phyloP scores from a whole-genome alignment of 2,329 filamentous ascomycete species.

The Colletotrichum sp. region DNA sequence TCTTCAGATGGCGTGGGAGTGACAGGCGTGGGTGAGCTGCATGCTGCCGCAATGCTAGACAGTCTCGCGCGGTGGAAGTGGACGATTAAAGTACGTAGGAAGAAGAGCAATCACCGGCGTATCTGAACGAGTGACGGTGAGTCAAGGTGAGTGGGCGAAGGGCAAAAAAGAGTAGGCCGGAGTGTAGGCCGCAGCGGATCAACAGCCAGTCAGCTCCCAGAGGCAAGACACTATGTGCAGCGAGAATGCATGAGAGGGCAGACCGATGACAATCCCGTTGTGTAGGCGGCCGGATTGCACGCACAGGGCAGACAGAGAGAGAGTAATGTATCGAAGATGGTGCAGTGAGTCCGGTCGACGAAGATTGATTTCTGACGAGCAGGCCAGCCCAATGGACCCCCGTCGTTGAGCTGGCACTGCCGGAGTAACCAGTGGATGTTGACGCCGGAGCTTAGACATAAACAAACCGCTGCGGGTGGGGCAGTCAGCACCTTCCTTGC shows the following conservation, averaged over 20 bases:
- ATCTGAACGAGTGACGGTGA: neutral
- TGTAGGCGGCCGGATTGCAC: neutral
- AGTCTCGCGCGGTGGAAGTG: neutral
- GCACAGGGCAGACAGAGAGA: neutral
- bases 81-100: neutral
- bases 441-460: conserved; percentile 20
- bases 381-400: neutral
- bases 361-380: conserved; percentile 2
- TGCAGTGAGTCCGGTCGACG: neutral
- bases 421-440: conserved; percentile 21
- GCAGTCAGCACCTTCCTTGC: neutral
- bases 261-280: neutral
- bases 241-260: neutral
- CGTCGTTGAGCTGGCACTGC: conserved; percentile 21
- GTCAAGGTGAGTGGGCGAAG: neutral
- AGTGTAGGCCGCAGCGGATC: conserved; percentile 4
- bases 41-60: conserved; percentile 18
- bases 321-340: neutral
- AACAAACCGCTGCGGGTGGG: conserved; percentile 19
- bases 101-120: neutral
- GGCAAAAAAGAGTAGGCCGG: neutral
- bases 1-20: neutral
- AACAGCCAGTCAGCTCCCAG: neutral
- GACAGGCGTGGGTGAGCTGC: conserved; percentile 13
- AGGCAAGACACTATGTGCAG: neutral